phyloP scores from a whole-genome alignment of 2,329 filamentous ascomycete genomes.

The Sphaerulina vaccinii region DNA sequence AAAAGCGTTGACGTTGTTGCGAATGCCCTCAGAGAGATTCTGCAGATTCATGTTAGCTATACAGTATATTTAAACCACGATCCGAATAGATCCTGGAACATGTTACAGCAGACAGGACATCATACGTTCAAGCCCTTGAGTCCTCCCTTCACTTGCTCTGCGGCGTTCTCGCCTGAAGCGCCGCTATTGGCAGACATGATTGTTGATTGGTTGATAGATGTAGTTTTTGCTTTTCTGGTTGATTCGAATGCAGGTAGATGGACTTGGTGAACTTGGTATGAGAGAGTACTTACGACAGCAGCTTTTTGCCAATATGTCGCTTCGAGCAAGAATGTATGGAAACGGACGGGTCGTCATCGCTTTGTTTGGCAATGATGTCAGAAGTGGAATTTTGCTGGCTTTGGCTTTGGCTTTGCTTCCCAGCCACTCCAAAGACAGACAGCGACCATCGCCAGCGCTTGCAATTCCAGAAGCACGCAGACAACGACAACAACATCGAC shows the following conservation, averaged over 20 bases:
- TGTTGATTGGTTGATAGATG: constrained; percentile 5
- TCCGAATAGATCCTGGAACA: background rate
- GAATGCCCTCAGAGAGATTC: constrained; percentile 28
- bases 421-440: too few relatives aligned
- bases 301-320: too few relatives aligned
- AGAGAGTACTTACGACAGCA: background rate
- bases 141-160: constrained; percentile 29
- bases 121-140: constrained; percentile 28
- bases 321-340: too few relatives aligned
- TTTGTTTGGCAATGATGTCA: too few relatives aligned
- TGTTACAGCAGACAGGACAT: background rate
- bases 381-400: too few relatives aligned
- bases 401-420: too few relatives aligned
- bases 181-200: constrained; percentile 20
- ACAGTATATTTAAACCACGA: background rate
- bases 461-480: too few relatives aligned
- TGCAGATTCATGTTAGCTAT: constrained; percentile 5
- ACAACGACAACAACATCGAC: background rate
- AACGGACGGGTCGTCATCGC: too few relatives aligned
- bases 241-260: constrained; percentile 2
- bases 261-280: constrained; percentile 1
- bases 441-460: too few relatives aligned
- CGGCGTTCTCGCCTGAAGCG: constrained; percentile 27
- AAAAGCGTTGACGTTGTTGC: constrained; percentile 34
- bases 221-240: constrained; percentile 4